Conservation (phyloP, 768 basidiomycete species). For the Boletus sp. region DNA sequence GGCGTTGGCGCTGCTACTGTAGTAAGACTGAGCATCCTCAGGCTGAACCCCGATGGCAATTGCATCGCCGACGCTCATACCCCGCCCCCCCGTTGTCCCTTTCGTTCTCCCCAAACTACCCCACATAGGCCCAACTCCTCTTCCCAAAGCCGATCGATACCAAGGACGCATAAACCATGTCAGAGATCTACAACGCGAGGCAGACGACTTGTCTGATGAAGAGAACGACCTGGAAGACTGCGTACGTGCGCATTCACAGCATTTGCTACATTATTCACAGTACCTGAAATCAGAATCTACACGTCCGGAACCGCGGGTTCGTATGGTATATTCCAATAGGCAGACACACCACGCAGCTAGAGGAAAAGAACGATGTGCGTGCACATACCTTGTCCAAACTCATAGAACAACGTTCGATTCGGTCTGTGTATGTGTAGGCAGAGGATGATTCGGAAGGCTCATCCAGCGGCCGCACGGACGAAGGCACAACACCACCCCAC, state of each 20-base stretch:
- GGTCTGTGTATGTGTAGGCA: constrained; percentile 21
- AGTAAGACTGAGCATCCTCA: not conserved
- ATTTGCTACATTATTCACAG: not conserved
- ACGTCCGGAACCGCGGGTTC: constrained; percentile 64
- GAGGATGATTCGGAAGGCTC: constrained; percentile 35
- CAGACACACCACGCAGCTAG: constrained; percentile 65
- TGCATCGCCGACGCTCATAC: constrained; percentile 70
- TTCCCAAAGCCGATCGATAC: constrained; percentile 44
- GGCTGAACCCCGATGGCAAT: constrained; percentile 39
- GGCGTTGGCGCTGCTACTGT: not conserved
- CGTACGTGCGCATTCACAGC: constrained; percentile 38
- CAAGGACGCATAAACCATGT: constrained; percentile 58
- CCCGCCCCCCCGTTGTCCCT: constrained; percentile 60
- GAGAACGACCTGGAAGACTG: constrained; percentile 78
- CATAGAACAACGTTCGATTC: not conserved
- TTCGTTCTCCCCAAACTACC: constrained; percentile 63
- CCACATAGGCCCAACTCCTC: constrained; percentile 60
- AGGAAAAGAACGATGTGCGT: constrained; percentile 81
- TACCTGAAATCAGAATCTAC: constrained; percentile 42
- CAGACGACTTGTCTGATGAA: constrained; percentile 83
- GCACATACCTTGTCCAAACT: not conserved
- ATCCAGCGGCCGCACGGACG: constrained; percentile 31
- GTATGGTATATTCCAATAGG: constrained; percentile 72
- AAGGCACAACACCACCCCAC: constrained; percentile 28
- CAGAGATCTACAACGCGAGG: constrained; percentile 70